These are phyloP conservation scores for Polygonum aviculare DNA, from an alignment of 148 eudicot species.

Conservation along the genomic window DNA sequence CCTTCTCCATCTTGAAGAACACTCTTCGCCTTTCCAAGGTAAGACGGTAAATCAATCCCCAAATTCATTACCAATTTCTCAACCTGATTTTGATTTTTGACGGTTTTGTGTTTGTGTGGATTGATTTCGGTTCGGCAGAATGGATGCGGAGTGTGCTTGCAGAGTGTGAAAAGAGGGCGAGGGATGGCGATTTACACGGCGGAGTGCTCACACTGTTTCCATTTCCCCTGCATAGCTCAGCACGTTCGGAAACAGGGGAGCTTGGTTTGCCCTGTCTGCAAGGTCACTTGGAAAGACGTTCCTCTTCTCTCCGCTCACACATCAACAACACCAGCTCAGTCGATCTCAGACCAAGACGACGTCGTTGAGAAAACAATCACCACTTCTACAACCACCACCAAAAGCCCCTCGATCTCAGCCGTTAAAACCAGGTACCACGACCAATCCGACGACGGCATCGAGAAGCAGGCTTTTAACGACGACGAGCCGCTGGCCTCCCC, in stretches of 20 bases:
- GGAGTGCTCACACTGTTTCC: constrained; percentile 75
- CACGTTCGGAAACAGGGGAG: constrained; percentile 33
- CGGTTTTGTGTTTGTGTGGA: neutral
- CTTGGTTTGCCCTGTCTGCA: constrained; percentile 73
- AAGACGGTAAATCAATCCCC: neutral
- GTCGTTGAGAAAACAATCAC: constrained; percentile 17
- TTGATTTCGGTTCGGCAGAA: constrained; percentile 30
- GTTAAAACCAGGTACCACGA: constrained; percentile 7
- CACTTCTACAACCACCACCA: neutral
- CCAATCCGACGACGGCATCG: neutral
- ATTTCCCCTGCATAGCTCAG: constrained; percentile 73
- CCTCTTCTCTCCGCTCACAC: constrained; percentile 50
- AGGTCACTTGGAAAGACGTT: constrained; percentile 57
- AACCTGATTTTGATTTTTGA: neutral
- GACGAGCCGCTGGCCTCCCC: constrained; percentile 58
- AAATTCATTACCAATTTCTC: neutral
- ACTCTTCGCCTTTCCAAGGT: constrained; percentile 67
- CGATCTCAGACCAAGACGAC: neutral
- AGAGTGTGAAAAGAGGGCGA: constrained; percentile 63
- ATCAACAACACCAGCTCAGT: neutral
- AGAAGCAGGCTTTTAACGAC: constrained; percentile 29
- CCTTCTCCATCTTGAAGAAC: constrained; percentile 68
- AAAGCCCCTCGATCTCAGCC: neutral
- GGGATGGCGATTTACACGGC: constrained; percentile 81
- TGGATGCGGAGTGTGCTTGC: constrained; percentile 68